Percentiles rank a stretch among this genome's conserved stretches.
Conservation (phyloP, 2,329 filamentous ascomycete species). For the Falciphora oryzae region DNA sequence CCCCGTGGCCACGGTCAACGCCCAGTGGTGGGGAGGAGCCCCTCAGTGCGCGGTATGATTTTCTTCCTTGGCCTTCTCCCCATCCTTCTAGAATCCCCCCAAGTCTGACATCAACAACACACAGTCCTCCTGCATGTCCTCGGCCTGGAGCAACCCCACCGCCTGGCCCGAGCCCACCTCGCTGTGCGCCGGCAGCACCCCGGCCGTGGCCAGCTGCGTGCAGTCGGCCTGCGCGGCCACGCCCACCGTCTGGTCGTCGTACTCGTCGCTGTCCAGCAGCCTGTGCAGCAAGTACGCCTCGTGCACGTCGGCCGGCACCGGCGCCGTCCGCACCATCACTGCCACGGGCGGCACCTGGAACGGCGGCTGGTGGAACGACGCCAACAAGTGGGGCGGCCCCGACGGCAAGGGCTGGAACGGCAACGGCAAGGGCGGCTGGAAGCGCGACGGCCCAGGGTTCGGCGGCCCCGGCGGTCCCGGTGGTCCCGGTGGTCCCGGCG, state of each 20-base stretch:
- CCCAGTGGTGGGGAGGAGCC: constrained; percentile 33
- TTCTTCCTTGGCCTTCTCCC: not conserved
- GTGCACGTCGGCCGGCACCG: constrained; percentile 32
- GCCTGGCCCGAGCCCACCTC: constrained; percentile 25
- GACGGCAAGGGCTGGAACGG: constrained; percentile 17
- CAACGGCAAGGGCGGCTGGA: constrained; percentile 19
- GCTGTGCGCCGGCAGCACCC: constrained; percentile 23
- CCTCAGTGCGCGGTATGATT: constrained; percentile 36
- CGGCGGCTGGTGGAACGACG: constrained; percentile 22
- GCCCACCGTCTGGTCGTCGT: constrained; percentile 24
- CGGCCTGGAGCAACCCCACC: constrained; percentile 26
- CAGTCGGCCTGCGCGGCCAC: constrained; percentile 24
- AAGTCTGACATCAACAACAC: not conserved
- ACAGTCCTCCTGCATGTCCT: constrained; percentile 37
- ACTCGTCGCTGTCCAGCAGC: constrained; percentile 32
- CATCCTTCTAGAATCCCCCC: not conserved
- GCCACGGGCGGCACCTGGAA: constrained; percentile 29
- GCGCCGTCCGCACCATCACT: constrained; percentile 34
- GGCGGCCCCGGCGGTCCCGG: constrained; percentile 13
- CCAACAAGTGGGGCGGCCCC: constrained; percentile 17
- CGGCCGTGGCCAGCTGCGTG: constrained; percentile 22
- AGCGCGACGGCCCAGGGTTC: constrained; percentile 8
- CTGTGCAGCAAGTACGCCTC: constrained; percentile 34
- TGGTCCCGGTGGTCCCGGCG: constrained; percentile 13
- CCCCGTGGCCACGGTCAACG: constrained; percentile 22